Conservation (phyloP, 1,139 yeast species). For the Magnusiomyces fungicola region DNA sequence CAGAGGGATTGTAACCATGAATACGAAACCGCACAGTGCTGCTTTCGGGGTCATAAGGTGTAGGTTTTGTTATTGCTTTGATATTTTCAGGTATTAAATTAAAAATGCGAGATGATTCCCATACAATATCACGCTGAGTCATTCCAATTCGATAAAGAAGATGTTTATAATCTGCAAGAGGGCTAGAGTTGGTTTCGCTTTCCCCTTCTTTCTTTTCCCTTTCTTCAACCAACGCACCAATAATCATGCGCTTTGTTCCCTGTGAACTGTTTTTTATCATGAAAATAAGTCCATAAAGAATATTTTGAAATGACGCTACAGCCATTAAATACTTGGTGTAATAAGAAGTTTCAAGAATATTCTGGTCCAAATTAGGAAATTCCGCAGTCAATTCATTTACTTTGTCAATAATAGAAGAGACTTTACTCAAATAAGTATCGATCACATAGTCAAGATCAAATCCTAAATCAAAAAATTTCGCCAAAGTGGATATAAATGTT, state of each 20-base stretch:
- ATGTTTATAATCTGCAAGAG: too few relatives aligned
- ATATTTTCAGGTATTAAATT: too few relatives aligned
- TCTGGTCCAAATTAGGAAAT: slow-evolving; percentile 10
- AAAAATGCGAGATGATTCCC: too few relatives aligned
- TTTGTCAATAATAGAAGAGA: slow-evolving; percentile 6
- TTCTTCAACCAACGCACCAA: not conserved
- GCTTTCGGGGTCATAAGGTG: too few relatives aligned
- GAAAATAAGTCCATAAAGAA: slow-evolving; percentile 24
- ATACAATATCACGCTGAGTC: too few relatives aligned
- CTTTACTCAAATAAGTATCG: slow-evolving; percentile 14
- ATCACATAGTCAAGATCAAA: slow-evolving; percentile 23
- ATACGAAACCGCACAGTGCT: too few relatives aligned
- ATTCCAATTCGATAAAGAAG: too few relatives aligned
- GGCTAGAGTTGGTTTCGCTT: not conserved
- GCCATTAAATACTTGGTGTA: slow-evolving; percentile 18
- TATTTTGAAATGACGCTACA: slow-evolving; percentile 19
- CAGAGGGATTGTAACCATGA: too few relatives aligned
- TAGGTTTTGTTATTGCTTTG: too few relatives aligned
- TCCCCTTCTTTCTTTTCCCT: not conserved
- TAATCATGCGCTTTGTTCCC: not conserved
- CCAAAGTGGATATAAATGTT: slow-evolving; percentile 24
- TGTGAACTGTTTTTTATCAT: slow-evolving; percentile 4
- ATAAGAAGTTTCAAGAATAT: slow-evolving; percentile 11
- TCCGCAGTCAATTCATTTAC: slow-evolving; percentile 10
- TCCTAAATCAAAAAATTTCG: slow-evolving; percentile 27